phyloP scores from a whole-genome alignment of 108 stramenopile genomes.

The Mayamaea pseudoterrestris region DNA sequence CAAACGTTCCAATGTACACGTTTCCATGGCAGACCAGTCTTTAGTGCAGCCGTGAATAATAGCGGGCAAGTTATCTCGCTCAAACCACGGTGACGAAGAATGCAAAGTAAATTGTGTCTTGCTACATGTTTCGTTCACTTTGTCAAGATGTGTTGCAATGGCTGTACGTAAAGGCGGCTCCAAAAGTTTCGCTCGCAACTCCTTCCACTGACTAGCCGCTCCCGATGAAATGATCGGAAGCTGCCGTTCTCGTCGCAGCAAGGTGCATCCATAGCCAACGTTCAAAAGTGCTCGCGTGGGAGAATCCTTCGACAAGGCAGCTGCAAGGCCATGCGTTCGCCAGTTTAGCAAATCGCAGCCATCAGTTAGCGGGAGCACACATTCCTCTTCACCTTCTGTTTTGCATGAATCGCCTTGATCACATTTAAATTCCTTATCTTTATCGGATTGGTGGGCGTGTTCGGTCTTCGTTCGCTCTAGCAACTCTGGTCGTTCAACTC shows the following conservation, averaged over 20 bases:
- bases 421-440: background rate
- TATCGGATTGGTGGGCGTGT: background rate
- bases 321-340: no score
- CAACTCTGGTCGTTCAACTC: slow-evolving; percentile 63
- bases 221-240: slow-evolving; percentile 25
- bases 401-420: background rate
- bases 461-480: slow-evolving; percentile 7
- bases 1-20: slow-evolving; percentile 34
- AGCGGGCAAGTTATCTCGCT: slow-evolving; percentile 54
- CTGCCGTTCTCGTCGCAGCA: slow-evolving; percentile 50
- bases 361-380: slow-evolving; percentile 39
- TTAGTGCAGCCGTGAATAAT: slow-evolving; percentile 50
- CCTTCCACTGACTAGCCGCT: slow-evolving; percentile 23
- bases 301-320: no score
- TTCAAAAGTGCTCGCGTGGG: slow-evolving; percentile 18
- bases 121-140: background rate
- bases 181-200: slow-evolving; percentile 13
- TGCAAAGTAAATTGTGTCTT: background rate
- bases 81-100: slow-evolving; percentile 32
- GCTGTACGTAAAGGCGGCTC: slow-evolving; percentile 15
- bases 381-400: slow-evolving; percentile 8
- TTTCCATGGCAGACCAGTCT: slow-evolving; percentile 52
- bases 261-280: slow-evolving; percentile 46
- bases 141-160: slow-evolving; percentile 8
- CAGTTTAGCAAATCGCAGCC: slow-evolving; percentile 74